Evolutionary conservation across 345 rosid species (phyloP), one percentile per base, ranked within the genome.

Genomic region (Kernera saxatilis): DNA sequence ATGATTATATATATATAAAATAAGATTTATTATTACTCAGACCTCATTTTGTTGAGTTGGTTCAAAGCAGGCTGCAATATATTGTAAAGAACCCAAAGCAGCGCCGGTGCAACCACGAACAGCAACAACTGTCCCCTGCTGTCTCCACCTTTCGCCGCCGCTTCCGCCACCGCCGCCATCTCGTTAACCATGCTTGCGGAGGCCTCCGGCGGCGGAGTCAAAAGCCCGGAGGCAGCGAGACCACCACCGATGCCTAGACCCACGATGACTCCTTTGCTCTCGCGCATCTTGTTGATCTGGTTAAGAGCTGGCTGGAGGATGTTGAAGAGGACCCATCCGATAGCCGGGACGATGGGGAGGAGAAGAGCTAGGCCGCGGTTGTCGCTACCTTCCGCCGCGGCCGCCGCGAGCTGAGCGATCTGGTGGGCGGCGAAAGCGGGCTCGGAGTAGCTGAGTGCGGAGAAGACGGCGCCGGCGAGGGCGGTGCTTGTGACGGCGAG

Each of bases 31-130:
- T 44, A 27, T 71, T 62, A 82, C 64, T 69, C 22, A 59, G 94
- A 85, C 82, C 95, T 87, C 98, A 93, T 93, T 74, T 67, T 81
- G 82, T 90, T 85, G 82, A 93, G 67, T 67, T 93, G 98, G 88
- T 93, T 93, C 88, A 93, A 74, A 33, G 98, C 98, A 3, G 98
- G 98, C 71, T 91, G 97, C 77, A 91, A 79, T 50, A 93, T 93
- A 36, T 93, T 93, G 86, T 86, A 93, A 12, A 84, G 87, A 59
- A 93, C 98, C 98, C 97, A 93, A 11, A 91, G 87, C 32, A 93
- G 65, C 0, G 98, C 98, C 4, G 98, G 98, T 10, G 92, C 74
- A 8, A 93, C 87, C 37, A 91, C 98, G 18, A 91, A 41, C 70
- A 93, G 72, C 85, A 93, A 78, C 67, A 93, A 86, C 71, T 80